Conservation (phyloP, 148 eudicot species). For the Polygonum maritimum region DNA sequence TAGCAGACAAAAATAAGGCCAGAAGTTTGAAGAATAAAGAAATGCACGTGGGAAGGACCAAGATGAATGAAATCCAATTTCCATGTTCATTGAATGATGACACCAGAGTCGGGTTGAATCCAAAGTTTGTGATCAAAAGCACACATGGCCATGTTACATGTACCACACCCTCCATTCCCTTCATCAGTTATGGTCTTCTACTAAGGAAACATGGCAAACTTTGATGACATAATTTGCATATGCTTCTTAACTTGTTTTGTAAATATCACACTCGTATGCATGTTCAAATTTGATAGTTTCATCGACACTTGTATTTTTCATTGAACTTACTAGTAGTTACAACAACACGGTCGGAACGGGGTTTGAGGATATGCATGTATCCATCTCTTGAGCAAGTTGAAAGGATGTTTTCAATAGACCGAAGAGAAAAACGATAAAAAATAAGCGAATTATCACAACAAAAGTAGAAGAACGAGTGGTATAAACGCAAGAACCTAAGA, state of each 20-base stretch:
- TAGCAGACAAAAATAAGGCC: neutral
- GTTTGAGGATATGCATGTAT: too few species aligned
- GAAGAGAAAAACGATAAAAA: too few species aligned
- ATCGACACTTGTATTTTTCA: too few species aligned
- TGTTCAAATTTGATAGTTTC: too few species aligned
- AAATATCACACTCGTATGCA: neutral
- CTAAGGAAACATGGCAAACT: neutral
- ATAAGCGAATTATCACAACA: too few species aligned
- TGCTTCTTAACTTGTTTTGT: neutral
- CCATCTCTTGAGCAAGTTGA: too few species aligned
- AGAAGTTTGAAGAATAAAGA: neutral
- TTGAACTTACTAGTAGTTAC: too few species aligned
- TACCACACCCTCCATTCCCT: neutral
- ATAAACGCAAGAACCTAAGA: too few species aligned
- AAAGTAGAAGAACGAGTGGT: too few species aligned
- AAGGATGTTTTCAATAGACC: too few species aligned
- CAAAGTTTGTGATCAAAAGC: conserved; percentile 1
- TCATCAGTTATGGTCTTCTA: neutral
- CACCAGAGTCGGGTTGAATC: neutral
- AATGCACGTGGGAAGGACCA: conserved; percentile 11
- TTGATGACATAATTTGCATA: neutral
- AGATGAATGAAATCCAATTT: neutral
- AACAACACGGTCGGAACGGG: too few species aligned
- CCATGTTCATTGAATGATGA: conserved; percentile 7
- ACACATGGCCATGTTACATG: conserved; percentile 9